Evolutionary conservation across 306 rosid genomes (phyloP).

Genomic region (Rosa persica): DNA sequence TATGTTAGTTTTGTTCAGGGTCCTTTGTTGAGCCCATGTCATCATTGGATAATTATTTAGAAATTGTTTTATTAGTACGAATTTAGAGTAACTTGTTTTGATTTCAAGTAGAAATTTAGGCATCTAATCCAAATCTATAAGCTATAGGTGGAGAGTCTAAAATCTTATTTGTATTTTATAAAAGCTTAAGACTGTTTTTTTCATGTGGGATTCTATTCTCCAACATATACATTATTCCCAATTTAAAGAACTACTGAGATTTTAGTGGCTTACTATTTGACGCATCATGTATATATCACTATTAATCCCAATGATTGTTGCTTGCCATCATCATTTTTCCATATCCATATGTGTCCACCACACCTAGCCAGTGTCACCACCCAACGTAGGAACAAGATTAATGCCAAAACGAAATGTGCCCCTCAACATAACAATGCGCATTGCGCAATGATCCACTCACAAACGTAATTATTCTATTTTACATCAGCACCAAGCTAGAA

Average conservation of each 20-base stretch:
- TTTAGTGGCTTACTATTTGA: conserved; percentile 4
- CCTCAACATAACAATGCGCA: neutral
- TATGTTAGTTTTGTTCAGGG: too few species aligned
- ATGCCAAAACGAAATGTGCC: neutral
- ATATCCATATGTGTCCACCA: conserved; percentile 10
- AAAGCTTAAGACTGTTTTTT: neutral
- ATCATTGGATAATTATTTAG: too few species aligned
- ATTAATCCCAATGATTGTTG: conserved; percentile 34
- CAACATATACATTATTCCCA: neutral
- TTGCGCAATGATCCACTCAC: conserved; percentile 23
- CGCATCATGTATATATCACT: neutral
- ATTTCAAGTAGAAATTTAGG: neutral
- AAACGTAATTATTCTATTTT: neutral
- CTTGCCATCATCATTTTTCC: conserved; percentile 7
- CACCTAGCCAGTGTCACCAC: conserved; percentile 14
- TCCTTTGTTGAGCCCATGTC: too few species aligned
- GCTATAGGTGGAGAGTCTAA: neutral
- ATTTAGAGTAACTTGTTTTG: too few species aligned
- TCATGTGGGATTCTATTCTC: conserved; percentile 4
- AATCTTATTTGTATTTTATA: neutral
- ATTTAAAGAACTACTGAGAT: neutral
- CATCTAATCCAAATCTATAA: neutral
- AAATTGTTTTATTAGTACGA: too few species aligned
- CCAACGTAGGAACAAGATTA: neutral
- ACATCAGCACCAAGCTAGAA: neutral